Base-by-base conservation (phyloP, 805 yeast species). In the Candida khao-thaluensis region DNA sequence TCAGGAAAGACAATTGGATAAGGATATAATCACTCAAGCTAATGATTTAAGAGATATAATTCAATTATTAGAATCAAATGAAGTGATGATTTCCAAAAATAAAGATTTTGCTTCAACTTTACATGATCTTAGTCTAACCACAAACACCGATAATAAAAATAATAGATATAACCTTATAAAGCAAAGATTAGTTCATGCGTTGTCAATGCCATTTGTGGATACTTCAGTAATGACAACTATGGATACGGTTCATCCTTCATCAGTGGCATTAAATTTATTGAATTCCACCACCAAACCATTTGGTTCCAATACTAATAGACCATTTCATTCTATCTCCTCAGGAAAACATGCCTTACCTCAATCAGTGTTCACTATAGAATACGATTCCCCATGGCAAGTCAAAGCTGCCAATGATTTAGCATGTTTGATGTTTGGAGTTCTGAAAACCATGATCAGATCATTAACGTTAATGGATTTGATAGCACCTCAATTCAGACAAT, bases 381-480 rank as follows among this genome's bases (percentile, higher is more conserved):
- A 75, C 17, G 77, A 74, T 10, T 72, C 75, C 34, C 97, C 97
- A 1, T 90, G 93, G 90, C 64, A 69, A 18, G 74, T 90, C 35
- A 78, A 77, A 52, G 90, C 95, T 5, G 88, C 95, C 11, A 90
- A 91, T 56, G 97, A 90, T 60, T 68, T 89, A 48, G 95, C 96
- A 0, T 85, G 95, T 54, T 69, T 88, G 43, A 79, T 86, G 66
- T 85, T 90, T 62, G 96, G 96, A 12, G 78, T 85, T 3, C 79
- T 87, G 32, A 77, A 80, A 52, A 71, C 68, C 25, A 80, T 81
- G 20, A 66, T 88, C 24, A 72, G 74, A 25, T 71, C 81, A 12
- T 59, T 82, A 36, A 77, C 87, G 0, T 67, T 90, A 24, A 69
- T 87, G 66, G 95, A 85, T 59, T 71, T 88, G 48, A 79, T 85